Evolutionary conservation across 495 filamentous ascomycete genomes (phyloP).

Genomic region (Podospora bellae-mahoneyi): DNA sequence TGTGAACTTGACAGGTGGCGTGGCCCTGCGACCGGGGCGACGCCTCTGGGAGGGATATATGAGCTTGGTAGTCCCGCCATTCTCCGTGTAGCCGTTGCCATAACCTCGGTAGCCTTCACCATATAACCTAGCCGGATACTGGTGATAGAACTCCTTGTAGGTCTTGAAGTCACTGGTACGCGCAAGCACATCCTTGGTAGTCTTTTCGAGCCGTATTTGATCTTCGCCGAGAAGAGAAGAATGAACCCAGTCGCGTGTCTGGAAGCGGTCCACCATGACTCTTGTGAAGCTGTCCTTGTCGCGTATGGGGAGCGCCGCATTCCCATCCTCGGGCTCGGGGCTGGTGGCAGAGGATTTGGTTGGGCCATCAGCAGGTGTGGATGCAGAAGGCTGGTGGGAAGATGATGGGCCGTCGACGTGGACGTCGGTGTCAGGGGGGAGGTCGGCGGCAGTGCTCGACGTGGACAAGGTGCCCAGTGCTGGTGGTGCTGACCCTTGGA

Average conservation of each 20-base stretch:
- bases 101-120: slow-evolving; percentile 87
- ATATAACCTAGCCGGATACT: slow-evolving; percentile 45
- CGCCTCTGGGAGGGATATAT: slow-evolving; percentile 73
- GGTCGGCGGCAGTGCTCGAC: slow-evolving; percentile 10
- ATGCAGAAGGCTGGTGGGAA: slow-evolving; percentile 12
- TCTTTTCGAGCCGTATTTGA: slow-evolving; percentile 36
- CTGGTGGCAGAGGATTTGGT: slow-evolving; percentile 34
- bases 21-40: slow-evolving; percentile 69
- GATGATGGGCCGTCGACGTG: slow-evolving; percentile 18
- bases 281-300: slow-evolving; percentile 51
- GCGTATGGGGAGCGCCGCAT: slow-evolving; percentile 30
- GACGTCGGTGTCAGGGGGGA: slow-evolving; percentile 8
- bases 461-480: slow-evolving; percentile 12
- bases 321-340: slow-evolving; percentile 14
- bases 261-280: slow-evolving; percentile 69
- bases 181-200: slow-evolving; percentile 38
- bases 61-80: slow-evolving; percentile 49
- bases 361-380: slow-evolving; percentile 29
- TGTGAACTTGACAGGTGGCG: slow-evolving; percentile 63
- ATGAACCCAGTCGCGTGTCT: slow-evolving; percentile 71
- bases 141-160: slow-evolving; percentile 50
- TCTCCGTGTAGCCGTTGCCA: slow-evolving; percentile 79
- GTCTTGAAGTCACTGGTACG: slow-evolving; percentile 50
- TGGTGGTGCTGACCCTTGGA: slow-evolving; percentile 23
- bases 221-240: slow-evolving; percentile 56